Conservation (phyloP, 164 flowering plant genomes). For the Piper longum region DNA sequence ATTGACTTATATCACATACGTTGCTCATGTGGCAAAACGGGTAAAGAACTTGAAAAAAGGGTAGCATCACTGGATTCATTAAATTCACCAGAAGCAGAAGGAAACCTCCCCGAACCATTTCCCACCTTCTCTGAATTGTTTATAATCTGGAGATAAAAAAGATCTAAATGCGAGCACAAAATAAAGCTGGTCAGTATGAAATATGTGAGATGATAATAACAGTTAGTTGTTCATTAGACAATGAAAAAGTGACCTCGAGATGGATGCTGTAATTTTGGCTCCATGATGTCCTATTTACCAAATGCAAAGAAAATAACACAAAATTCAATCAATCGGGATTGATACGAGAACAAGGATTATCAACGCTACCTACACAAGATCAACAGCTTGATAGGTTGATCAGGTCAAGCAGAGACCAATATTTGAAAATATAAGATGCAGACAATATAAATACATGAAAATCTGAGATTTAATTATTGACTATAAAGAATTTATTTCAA, state of each 20-base stretch:
- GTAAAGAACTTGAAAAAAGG: constrained; percentile 84
- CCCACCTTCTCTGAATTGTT: constrained; percentile 20
- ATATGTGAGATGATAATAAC: too few relatives aligned
- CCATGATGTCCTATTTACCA: background rate
- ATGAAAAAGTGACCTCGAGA: background rate
- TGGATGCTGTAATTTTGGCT: background rate
- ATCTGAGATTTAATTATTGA: too few relatives aligned
- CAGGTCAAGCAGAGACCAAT: too few relatives aligned
- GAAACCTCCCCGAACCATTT: constrained; percentile 32
- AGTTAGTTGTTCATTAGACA: background rate
- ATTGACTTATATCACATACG: constrained; percentile 21
- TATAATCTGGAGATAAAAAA: background rate
- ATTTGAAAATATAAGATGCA: too few relatives aligned
- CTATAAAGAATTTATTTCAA: too few relatives aligned
- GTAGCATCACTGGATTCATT: constrained; percentile 57
- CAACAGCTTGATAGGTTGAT: too few relatives aligned
- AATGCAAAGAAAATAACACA: too few relatives aligned
- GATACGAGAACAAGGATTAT: background rate
- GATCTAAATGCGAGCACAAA: background rate
- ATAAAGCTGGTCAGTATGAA: background rate
- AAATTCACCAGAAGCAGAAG: constrained; percentile 24
- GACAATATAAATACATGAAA: too few relatives aligned
- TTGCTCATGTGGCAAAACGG: constrained; percentile 79
- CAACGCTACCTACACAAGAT: too few relatives aligned
- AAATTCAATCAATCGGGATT: background rate